These are phyloP conservation scores for Aspergillus thermomutatus DNA, from an alignment of 2,329 filamentous ascomycete species.

Conservation along the genomic window DNA sequence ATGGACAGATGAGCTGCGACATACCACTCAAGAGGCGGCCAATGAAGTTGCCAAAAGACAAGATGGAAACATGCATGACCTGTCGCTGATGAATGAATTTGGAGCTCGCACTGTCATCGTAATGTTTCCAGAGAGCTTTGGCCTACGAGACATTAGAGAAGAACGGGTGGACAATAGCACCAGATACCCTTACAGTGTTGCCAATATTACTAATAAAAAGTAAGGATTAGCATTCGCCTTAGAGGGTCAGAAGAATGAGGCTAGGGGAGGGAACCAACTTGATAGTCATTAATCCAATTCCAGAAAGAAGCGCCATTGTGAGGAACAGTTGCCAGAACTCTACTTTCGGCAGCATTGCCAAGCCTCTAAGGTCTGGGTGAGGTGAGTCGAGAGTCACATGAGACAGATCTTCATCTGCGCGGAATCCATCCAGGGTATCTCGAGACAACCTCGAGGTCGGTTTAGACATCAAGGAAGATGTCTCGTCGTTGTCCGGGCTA, in stretches of 20 bases:
- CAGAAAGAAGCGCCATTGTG: slow-evolving; percentile 85
- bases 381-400: slow-evolving; percentile 68
- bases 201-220: slow-evolving; percentile 74
- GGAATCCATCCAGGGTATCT: slow-evolving; percentile 40
- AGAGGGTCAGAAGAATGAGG: not conserved
- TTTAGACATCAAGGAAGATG: slow-evolving; percentile 73
- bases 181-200: slow-evolving; percentile 59
- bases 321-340: slow-evolving; percentile 91
- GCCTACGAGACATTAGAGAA: slow-evolving; percentile 33
- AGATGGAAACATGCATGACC: slow-evolving; percentile 86
- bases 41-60: slow-evolving; percentile 83
- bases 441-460: slow-evolving; percentile 52
- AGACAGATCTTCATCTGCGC: slow-evolving; percentile 49
- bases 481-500: slow-evolving; percentile 61
- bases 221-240: slow-evolving; percentile 27
- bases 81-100: slow-evolving; percentile 77
- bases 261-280: slow-evolving; percentile 57
- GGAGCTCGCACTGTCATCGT: slow-evolving; percentile 67
- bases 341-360: slow-evolving; percentile 64
- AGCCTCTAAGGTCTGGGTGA: slow-evolving; percentile 86
- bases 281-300: slow-evolving; percentile 96
- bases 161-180: not conserved
- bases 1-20: slow-evolving; percentile 20
- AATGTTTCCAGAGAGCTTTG: slow-evolving; percentile 83
- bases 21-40: slow-evolving; percentile 75